phyloP scores from a whole-genome alignment of 305 asterid genomes.

The Fraxinus greggii region DNA sequence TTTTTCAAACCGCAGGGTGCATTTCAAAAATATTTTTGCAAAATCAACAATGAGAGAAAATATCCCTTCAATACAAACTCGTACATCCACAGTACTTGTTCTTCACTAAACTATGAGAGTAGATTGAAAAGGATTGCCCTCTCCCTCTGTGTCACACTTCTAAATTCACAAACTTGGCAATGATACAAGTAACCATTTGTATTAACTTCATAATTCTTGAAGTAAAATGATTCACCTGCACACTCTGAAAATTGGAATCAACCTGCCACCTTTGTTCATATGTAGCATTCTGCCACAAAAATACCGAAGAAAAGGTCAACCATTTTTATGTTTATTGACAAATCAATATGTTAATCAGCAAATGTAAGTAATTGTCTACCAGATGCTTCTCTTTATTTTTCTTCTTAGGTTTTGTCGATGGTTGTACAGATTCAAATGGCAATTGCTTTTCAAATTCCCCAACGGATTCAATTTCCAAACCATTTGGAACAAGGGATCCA shows the following conservation, averaged over 20 bases:
- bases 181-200: neutral
- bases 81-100: neutral
- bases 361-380: slow-evolving; percentile 40
- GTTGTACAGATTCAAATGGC: slow-evolving; percentile 59
- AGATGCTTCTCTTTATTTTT: slow-evolving; percentile 78
- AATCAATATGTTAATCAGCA: neutral
- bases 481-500: slow-evolving; percentile 58
- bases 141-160: neutral
- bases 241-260: slow-evolving; percentile 66
- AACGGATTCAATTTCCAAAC: slow-evolving; percentile 68
- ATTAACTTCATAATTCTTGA: neutral
- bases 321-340: neutral
- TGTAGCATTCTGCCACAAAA: slow-evolving; percentile 51
- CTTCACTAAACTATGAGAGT: neutral
- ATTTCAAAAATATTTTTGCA: slow-evolving; percentile 2
- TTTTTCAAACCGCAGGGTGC: neutral
- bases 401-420: slow-evolving; percentile 62
- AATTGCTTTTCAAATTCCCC: slow-evolving; percentile 64
- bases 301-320: slow-evolving; percentile 21
- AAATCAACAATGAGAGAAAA: neutral
- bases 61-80: neutral
- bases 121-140: neutral
- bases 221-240: slow-evolving; percentile 58
- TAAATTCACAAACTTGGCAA: neutral
- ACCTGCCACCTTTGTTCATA: slow-evolving; percentile 75